Base-by-base conservation (phyloP, 148 eudicot genomes). In the Salicornia ramosissima region DNA sequence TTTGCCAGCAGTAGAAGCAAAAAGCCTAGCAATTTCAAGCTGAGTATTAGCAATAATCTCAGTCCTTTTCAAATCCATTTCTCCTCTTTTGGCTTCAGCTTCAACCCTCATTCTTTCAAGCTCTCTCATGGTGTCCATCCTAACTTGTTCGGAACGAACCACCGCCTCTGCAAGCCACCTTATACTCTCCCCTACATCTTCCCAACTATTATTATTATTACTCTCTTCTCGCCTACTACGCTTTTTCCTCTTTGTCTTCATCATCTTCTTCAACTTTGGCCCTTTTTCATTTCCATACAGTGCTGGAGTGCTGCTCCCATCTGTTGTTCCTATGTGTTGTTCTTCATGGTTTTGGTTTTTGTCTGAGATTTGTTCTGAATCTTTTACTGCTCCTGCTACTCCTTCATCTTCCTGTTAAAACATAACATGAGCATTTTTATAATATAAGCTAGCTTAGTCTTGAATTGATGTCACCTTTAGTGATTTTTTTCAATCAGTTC, bases 31-130 rank as follows among this genome's bases (percentile, higher is more conserved):
- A 82, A 92, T 92, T 81, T 92, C 89, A 76, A 92, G 71, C 69
- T 92, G 96, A 12, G 97, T 92, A 65, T 86, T 87, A 0, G 97
- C 92, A 66, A 87, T 82, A 34, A 92, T 89, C 86, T 92, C 89
- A 2, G 96, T 92, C 64, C 89, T 74, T 68, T 80, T 89, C 45
- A 92, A 87, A 51, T 92, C 97, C 74, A 87, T 70, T 72, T 92
- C 96, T 0, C 84, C 91, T 73, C 96, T 89, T 75, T 83, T 92
- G 28, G 79, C 84, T 59, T 92, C 97, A 0, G 87, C 89, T 13
- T 92, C 97, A 0, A 81, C 89, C 60, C 97, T 83, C 88, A 89
- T 92, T 72, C 80, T 86, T 86, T 92, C 97, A 21, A 89, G 10
- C 70, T 92, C 97, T 58, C 76, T 83, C 85, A 87, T 82, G 6